These are phyloP conservation scores for Saccharomycopsis oosterbeekiorum DNA, from an alignment of 805 yeast species.

Conservation along the genomic window DNA sequence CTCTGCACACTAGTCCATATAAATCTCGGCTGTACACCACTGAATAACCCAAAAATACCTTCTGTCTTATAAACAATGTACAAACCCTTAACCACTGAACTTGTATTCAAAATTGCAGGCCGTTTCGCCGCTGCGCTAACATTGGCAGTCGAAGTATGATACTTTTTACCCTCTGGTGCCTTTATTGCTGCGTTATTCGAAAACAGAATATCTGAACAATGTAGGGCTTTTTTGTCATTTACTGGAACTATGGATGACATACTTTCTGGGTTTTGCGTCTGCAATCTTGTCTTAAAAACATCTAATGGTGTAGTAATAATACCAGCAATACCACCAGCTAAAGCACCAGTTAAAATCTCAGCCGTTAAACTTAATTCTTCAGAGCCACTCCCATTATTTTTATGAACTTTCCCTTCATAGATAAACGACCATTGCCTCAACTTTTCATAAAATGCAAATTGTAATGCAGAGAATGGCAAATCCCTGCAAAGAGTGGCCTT, in stretches of 20 bases:
- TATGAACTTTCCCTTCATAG: conserved; percentile 23
- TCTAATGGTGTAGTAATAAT: conserved; percentile 83
- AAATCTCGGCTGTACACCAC: conserved; percentile 94
- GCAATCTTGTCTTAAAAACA: conserved; percentile 86
- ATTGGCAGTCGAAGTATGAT: not conserved
- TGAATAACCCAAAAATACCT: conserved; percentile 71
- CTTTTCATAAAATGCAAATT: conserved; percentile 89
- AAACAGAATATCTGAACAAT: not conserved
- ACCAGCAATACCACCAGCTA: conserved; percentile 93
- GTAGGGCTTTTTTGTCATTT: not conserved
- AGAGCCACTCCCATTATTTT: conserved; percentile 26
- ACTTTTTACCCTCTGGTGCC: not conserved
- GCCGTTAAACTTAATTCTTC: conserved; percentile 42
- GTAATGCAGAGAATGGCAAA: conserved; percentile 91
- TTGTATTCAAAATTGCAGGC: conserved; percentile 16
- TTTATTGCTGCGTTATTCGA: not conserved
- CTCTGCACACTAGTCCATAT: conserved; percentile 96
- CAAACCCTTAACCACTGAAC: conserved; percentile 41
- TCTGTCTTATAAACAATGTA: conserved; percentile 54
- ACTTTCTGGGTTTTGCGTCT: conserved; percentile 56
- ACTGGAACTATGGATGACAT: conserved; percentile 1
- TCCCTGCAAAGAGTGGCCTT: conserved; percentile 90
- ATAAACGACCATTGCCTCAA: conserved; percentile 53
- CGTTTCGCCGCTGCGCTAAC: not conserved
- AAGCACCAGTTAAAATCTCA: conserved; percentile 84